Base-by-base conservation (phyloP, 495 filamentous ascomycete species). In the Paragyromitra xinjiangensis region DNA sequence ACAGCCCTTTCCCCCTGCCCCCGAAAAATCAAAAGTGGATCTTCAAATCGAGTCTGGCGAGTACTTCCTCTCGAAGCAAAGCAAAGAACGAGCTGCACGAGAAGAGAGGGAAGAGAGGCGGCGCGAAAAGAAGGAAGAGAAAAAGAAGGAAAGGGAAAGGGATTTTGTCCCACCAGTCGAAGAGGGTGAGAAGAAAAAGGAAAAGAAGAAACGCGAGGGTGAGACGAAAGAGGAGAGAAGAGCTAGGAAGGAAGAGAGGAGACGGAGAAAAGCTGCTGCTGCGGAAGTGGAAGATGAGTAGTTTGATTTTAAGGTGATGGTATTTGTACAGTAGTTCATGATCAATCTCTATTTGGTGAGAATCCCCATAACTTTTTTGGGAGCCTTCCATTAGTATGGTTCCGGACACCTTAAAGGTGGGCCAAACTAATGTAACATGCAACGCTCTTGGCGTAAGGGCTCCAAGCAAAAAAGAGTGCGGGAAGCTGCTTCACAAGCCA, bases 21-120 rank as follows among this genome's bases (percentile, higher is more conserved):
- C 90, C 75, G 92, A 95, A 87, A 94, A 94, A 89, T 97, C 94
- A 88, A 99, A 98, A 89, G 89, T 99, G 74, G 95, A 99, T 84
- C 85, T 95, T 83, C 95, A 98, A 88, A 95, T 98, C 85, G 95
- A 99, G 88, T 94, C 89, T 80, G 96, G 96, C 83, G 95, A 98
- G 86, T 98, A 95, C 85, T 98, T 98, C 85, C 85, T 98, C 82
- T 89, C 90, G 67, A 96, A 96, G 87, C 90, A 95, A 81, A 94
- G 92, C 62, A 96, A 94, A 87, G 93, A 96, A 76, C 87, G 95
- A 64, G 92, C 88, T 67, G 90, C 87, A 65, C 91, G 91, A 84
- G 92, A 95, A 78, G 90, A 92, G 79, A 86, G 92, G 66, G 87
- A 93, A 79, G 93, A 94, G 85, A 89, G 90, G 81, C 91, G 95